Base-by-base conservation (phyloP, 2,329 filamentous ascomycete genomes). In the Penicillium aurantiogriseum region DNA sequence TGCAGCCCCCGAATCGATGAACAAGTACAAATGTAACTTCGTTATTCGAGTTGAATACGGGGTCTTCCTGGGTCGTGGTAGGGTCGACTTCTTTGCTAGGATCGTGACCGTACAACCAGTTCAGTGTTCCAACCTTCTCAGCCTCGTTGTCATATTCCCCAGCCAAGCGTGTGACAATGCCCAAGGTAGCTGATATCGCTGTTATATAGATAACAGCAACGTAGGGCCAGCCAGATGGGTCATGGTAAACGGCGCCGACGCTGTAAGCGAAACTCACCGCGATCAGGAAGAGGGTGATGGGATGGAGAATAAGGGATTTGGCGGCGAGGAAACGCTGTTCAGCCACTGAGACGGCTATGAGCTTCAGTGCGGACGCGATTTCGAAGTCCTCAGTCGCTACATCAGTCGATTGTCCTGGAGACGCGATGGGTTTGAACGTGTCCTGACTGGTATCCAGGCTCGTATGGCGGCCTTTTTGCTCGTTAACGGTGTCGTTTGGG, bases 341-440 rank as follows among this genome's bases (percentile, higher is more conserved):
- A 36, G 90, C 89, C 49, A 95, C 84, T 57, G 88, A 91, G 74
- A 93, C 90, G 59, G 91, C 88, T 39, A 96, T 82, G 21, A 96
- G 83, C 61, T 84, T 83, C 51, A 96, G 80, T 19, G 88, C 87
- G 55, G 85, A 81, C 61, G 86, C 76, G 69, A 88, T 86, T 71
- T 92, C 88, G 51, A 35, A 21, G 21, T 52, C 50, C 13, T 52
- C 40, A 10, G 31, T 52, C n/a, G 50, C 50, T 19, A 52, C 5
- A 35, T 52, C 29, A 2, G 39, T 45, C 11, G 19, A 27, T 46
- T 35, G 50, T 19, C 29, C 39, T 15, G 21, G 15, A 11, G 80
- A 73, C 67, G 9, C 10, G 33, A 47, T 11, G 50, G 71, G 71
- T 25, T 80, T 72, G 15, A 77, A 13, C 17, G 6, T 17, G 17